Base-by-base conservation (phyloP, 2,329 filamentous ascomycete species). In the Ustilaginoidea virens region DNA sequence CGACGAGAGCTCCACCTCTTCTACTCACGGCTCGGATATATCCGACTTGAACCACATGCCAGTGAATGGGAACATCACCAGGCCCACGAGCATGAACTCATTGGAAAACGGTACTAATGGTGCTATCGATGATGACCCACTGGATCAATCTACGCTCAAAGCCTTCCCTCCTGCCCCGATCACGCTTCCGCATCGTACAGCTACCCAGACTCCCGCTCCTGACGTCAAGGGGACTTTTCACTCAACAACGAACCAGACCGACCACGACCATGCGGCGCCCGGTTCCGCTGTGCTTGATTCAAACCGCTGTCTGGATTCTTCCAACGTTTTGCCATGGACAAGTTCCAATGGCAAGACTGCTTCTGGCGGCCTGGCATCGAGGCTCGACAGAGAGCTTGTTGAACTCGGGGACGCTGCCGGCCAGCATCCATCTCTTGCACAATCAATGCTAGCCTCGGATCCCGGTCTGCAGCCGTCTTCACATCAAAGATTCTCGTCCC, bases 401-500 rank as follows among this genome's bases (percentile, higher is more conserved):
- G n/a, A n/a, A n/a, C n/a, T n/a, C n/a, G n/a, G n/a, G n/a, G n/a
- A n/a, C n/a, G n/a, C n/a, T n/a, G n/a, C n/a, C n/a, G 15, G 10
- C 10, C 17, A 32, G 13, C 8, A 17, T 17, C 23, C 24, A 4
- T 9, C 29, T 16, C 25, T 32, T 17, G 23, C 28, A 29, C 29
- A 34, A 26, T 7, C 11, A 27, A 11, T 23, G 14, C 22, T 29
- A 23, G 19, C 15, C 21, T 25, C 30, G 10, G 28, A 33, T 19
- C 10, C 30, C 23, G 33, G 25, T 14, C 30, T 18, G 30, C 33
- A 24, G 25, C 26, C 16, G 17, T 25, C 28, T 28, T 53, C 52
- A 27, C 56, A 63, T 12, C 68, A 78, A 35, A 63, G 73, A 44
- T 72, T 74, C 39, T 78, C 76, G 4, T 74, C 74, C 2, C 74